These are phyloP conservation scores for Cyberlindnera xylosilytica DNA, from an alignment of 805 yeast species.

Conservation along the genomic window DNA sequence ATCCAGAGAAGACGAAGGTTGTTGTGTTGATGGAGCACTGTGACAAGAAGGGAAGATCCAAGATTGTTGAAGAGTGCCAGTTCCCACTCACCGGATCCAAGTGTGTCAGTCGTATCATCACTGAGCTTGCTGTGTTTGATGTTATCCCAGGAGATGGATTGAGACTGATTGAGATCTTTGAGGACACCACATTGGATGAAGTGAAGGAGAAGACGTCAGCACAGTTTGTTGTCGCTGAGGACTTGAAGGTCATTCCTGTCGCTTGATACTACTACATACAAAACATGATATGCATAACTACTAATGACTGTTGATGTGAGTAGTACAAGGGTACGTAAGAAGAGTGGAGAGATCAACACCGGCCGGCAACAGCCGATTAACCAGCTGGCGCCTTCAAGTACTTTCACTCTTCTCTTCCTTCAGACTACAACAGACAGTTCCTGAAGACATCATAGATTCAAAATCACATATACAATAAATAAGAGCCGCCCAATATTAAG, in stretches of 20 bases:
- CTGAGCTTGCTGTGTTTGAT: slow-evolving; percentile 48
- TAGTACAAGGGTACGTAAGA: too few relatives aligned
- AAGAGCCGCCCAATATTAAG: too few relatives aligned
- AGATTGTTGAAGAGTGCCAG: slow-evolving; percentile 40
- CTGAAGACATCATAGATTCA: too few relatives aligned
- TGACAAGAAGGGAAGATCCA: slow-evolving; percentile 44
- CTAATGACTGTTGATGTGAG: too few relatives aligned
- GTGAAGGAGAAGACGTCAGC: slow-evolving; percentile 39
- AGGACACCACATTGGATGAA: slow-evolving; percentile 39
- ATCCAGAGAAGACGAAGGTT: slow-evolving; percentile 42
- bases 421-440: neutral
- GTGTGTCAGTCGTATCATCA: slow-evolving; percentile 44
- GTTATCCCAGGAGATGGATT: slow-evolving; percentile 37
- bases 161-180: slow-evolving; percentile 39
- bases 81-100: slow-evolving; percentile 46
- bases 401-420: too few relatives aligned
- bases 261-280: too few relatives aligned
- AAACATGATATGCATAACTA: too few relatives aligned
- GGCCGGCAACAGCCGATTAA: too few relatives aligned
- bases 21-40: slow-evolving; percentile 47
- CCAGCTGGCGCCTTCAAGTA: too few relatives aligned
- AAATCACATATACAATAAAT: too few relatives aligned
- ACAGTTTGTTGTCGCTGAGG: slow-evolving; percentile 33
- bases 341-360: too few relatives aligned
- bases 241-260: neutral